These are phyloP conservation scores for Mycena alexandri DNA, from an alignment of 768 basidiomycete species.

Conservation along the genomic window DNA sequence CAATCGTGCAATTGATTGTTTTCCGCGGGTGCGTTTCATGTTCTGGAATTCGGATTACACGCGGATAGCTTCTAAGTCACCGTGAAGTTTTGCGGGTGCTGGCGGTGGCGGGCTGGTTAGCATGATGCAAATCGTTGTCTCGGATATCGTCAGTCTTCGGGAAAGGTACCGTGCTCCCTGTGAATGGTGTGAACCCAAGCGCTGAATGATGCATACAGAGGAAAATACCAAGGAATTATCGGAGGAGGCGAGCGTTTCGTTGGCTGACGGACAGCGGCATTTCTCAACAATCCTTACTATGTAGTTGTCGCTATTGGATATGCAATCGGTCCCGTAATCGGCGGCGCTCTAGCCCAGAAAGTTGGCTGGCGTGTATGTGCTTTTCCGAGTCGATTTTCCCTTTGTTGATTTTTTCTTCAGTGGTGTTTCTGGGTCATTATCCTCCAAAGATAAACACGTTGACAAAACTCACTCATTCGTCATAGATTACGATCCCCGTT, in stretches of 20 bases:
- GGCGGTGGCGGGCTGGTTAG: constrained; percentile 81
- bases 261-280: background rate
- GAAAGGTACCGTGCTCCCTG: constrained; percentile 58
- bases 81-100: constrained; percentile 63
- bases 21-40: constrained; percentile 59
- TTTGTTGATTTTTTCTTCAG: constrained; percentile 42
- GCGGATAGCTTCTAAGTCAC: background rate
- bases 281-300: background rate
- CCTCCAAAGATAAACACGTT: no score
- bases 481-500: constrained; percentile 59
- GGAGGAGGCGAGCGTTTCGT: constrained; percentile 50
- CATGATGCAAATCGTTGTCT: constrained; percentile 78
- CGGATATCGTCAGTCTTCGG: constrained; percentile 78
- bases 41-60: background rate
- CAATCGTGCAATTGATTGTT: constrained; percentile 75
- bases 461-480: no score
- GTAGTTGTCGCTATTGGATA: constrained; percentile 67
- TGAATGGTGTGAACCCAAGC: background rate
- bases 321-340: constrained; percentile 75
- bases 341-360: constrained; percentile 73
- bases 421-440: constrained; percentile 81
- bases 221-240: constrained; percentile 85
- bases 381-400: background rate
- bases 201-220: constrained; percentile 50
- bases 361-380: constrained; percentile 70